Base-by-base conservation (phyloP, 2,329 filamentous ascomycete genomes). In the Cadophora luteo-olivacea region DNA sequence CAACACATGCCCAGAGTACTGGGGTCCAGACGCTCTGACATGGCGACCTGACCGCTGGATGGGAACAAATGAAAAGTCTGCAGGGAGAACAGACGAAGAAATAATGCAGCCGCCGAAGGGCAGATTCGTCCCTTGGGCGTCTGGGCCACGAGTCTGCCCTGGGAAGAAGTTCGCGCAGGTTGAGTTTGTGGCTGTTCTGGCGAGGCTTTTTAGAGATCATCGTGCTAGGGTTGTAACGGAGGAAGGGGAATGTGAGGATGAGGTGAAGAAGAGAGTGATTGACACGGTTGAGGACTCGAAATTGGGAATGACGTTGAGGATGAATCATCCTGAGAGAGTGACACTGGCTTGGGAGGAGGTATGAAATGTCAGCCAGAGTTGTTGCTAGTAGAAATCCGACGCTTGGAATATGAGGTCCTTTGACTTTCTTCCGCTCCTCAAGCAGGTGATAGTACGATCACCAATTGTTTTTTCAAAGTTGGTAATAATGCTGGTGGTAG, bases 141-240 rank as follows among this genome's bases (percentile, higher is more conserved):
- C 36, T 11, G 70, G 72, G 41, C 64, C 69, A 1, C 63, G 72
- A 32, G 38, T 71, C 7, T 75, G 72, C 61, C 72, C 72, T 0
- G 70, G 72, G 5, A 73, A 70, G 57, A 72, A 72, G 19, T 73
- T 73, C 25, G 62, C 69, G 6, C 67, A 71, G 51, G 72, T 75
- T 5, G 72, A 75, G 55, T 73, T 74, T 61, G 69, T 72, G 9
- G 69, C 72, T 29, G 72, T 69, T 16, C 69, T 73, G 54, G 61
- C 68, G 33, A 65, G 51, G 19, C 12, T 72, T 22, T 73, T 70
- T 58, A 25, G 52, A 19, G 64, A 65, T 19, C 33, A 72, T 66
- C 41, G 45, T 16, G 68, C 66, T 1, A 52, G 61, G 16, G 41
- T 68, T 8, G 64, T 69, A 9, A 5, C 51, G 3, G 54, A 68